Base-by-base conservation (phyloP, 23 red algal species). In the Gracilaria vermiculophylla region DNA sequence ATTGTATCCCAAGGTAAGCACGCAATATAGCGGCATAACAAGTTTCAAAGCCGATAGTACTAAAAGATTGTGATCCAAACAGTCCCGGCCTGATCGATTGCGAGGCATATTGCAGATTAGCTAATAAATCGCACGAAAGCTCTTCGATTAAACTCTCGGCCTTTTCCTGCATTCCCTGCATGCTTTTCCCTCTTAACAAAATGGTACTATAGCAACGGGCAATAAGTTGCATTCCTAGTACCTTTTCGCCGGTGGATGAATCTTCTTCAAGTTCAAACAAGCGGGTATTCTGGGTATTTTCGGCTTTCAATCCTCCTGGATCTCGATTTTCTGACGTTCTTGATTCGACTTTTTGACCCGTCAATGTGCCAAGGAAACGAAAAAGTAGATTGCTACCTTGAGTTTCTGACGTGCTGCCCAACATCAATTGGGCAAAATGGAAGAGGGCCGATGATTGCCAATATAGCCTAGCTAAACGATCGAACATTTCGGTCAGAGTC, bases 141-240 rank as follows among this genome's bases (percentile, higher is more conserved):
- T 43, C 52, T 27, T 23, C 33, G 31, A 62, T 17, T 20, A 82
- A 37, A 5, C 36, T 44, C 14, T 47, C 44, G 34, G 49, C 69
- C 27, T 75, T 37, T 51, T 25, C 39, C 42, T 1, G 23, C 2
- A 49, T 2, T 2, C 21, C 15, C 13, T 39, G 48, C n/a, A 23
- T 62, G 25, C 1, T 43, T 37, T 45, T 16, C 14, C 0, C 21
- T 1, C 15, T 60, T 13, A 44, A 41, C 4, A 82, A 23, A 32
- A 62, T 62, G 16, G 45, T 21, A 20, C 78, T 37, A 56, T 86
- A 86, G 51, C 82, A 86, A 16, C 82, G 51, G 7, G 82, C 60
- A 40, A 74, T n/a, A 35, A 86, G 51, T 20, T 86, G 82, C 82
- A 86, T 70, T 40, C 23, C 39, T 5, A 86, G 25, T 27, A 86